Percentiles rank a stretch among this genome's conserved stretches.
These are phyloP conservation scores for Elymus sibiricus DNA, from an alignment of 176 grass and related monocot species.

Conservation along the genomic window DNA sequence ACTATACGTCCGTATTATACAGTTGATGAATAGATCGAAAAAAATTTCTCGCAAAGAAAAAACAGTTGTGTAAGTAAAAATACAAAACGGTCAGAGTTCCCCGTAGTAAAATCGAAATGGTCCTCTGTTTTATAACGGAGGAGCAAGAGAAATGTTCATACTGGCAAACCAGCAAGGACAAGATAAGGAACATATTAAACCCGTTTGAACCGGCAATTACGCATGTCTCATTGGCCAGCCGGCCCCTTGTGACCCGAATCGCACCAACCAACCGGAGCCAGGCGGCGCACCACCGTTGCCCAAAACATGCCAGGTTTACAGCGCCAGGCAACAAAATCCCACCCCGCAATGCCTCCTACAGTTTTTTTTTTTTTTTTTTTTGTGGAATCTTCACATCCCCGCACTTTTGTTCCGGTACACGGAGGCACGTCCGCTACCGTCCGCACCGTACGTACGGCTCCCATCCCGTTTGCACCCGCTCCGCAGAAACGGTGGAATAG, in stretches of 20 bases:
- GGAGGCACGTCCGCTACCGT: neutral
- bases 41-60: too few relatives aligned
- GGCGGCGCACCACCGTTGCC: too few relatives aligned
- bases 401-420: neutral
- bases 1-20: too few relatives aligned
- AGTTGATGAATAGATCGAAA: too few relatives aligned
- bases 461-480: neutral
- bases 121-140: neutral
- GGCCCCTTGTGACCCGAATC: neutral
- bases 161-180: too few relatives aligned
- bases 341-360: neutral
- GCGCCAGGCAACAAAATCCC: constrained; percentile 9
- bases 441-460: constrained; percentile 1
- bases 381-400: neutral
- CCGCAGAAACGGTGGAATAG: neutral
- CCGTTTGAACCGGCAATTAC: neutral
- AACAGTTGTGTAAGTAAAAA: too few relatives aligned
- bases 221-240: neutral
- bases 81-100: neutral
- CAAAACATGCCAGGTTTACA: neutral
- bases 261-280: neutral
- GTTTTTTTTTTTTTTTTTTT: too few relatives aligned
- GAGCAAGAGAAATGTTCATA: neutral
- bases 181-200: neutral
- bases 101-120: neutral